phyloP scores from a whole-genome alignment of 345 rosid genomes.

The Acer yangbiense region DNA sequence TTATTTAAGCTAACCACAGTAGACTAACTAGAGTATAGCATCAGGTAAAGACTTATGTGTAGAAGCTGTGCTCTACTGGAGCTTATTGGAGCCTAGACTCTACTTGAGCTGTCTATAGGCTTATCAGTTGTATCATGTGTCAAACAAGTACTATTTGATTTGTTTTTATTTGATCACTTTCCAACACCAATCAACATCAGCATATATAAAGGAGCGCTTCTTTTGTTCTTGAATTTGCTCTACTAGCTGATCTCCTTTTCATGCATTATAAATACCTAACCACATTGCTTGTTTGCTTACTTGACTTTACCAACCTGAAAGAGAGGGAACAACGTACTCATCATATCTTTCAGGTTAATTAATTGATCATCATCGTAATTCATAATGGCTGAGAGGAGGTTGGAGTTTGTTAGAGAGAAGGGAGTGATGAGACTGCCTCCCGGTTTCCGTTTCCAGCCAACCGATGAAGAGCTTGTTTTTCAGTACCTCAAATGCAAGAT shows the following conservation, averaged over 20 bases:
- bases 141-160: too few relatives aligned
- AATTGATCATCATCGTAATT: not conserved
- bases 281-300: not conserved
- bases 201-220: not conserved
- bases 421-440: slow-evolving; percentile 63
- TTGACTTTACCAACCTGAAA: not conserved
- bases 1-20: too few relatives aligned
- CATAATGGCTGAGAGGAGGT: slow-evolving; percentile 29
- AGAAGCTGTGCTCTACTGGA: too few relatives aligned
- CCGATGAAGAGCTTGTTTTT: slow-evolving; percentile 71
- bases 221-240: slow-evolving; percentile 18
- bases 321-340: too few relatives aligned
- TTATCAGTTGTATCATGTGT: too few relatives aligned
- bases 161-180: too few relatives aligned
- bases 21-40: too few relatives aligned
- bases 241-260: slow-evolving; percentile 22
- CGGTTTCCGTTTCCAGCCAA: slow-evolving; percentile 73
- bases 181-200: not conserved
- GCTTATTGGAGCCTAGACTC: too few relatives aligned
- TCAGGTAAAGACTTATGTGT: too few relatives aligned
- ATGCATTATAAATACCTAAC: slow-evolving; percentile 27
- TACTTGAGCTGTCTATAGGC: too few relatives aligned
- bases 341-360: not conserved
- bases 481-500: slow-evolving; percentile 68
- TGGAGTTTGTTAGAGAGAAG: slow-evolving; percentile 33